Base-by-base conservation (phyloP, 306 rosid genomes). In the Prunus mume region DNA sequence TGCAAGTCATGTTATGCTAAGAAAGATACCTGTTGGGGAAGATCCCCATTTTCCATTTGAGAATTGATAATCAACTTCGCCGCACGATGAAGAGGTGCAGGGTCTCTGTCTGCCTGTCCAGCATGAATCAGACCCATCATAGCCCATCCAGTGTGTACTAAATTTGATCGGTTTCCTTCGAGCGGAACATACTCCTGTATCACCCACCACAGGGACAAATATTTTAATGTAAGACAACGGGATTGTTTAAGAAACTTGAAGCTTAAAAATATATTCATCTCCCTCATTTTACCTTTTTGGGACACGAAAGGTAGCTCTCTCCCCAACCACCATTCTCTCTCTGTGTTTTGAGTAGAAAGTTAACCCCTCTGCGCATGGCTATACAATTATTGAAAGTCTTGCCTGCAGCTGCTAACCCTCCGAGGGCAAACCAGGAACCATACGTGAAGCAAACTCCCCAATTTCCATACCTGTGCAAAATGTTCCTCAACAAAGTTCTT, bases 81-180 rank as follows among this genome's bases (percentile, higher is more conserved):
- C 1, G 93, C 90, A 0, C 83, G 81, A 13, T 89, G 91, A 56
- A 91, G 90, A 68, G 97, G 91, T 30, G 61, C 68, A 3, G 81
- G 83, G 55, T 91, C 89, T 81, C 87, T 85, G 46, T 89, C 89
- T 2, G 79, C 91, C 88, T 89, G 73, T 56, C 88, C 90, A 0
- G 87, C 56, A 78, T 88, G 83, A 79, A 89, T 82, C 32, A 91
- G 78, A 43, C 86, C 93, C 91, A 91, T 85, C 79, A 89, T 73
- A 15, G 91, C 92, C 97, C 93, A 89, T 12, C 91, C 87, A 1
- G 94, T 91, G 0, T 91, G 97, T 22, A 89, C 92, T 71, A 87
- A 81, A 65, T 91, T 87, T 64, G 96, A 86, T 8, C 85, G 56
- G 15, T 56, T 84, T 70, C 83, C 88, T 73, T 91, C 92, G 0